phyloP scores from a whole-genome alignment of 2,329 filamentous ascomycete species.

The Arthrobotrys entomopaga region DNA sequence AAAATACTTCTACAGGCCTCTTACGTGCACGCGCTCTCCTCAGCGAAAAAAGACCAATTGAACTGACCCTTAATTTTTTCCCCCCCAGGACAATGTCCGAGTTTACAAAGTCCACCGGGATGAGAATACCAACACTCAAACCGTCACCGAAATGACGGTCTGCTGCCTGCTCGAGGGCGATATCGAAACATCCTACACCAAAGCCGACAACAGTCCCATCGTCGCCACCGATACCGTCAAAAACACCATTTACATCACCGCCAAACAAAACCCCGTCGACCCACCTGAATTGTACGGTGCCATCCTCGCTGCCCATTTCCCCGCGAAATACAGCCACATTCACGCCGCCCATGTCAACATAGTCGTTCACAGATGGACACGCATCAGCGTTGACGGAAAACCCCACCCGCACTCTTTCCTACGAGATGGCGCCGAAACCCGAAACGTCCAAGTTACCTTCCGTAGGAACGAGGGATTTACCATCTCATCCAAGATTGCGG shows the following conservation, averaged over 20 bases:
- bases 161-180: constrained; percentile 91
- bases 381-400: constrained; percentile 85
- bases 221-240: constrained; percentile 98
- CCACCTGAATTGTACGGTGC: constrained; percentile 92
- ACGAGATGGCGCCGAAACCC: constrained; percentile 87
- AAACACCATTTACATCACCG: constrained; percentile 94
- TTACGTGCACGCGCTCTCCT: not conserved
- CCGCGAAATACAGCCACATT: constrained; percentile 89
- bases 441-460: constrained; percentile 79
- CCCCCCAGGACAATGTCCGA: constrained; percentile 88
- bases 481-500: constrained; percentile 80
- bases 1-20: not conserved
- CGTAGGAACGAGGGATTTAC: constrained; percentile 75
- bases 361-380: constrained; percentile 87
- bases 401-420: constrained; percentile 95
- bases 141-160: constrained; percentile 93
- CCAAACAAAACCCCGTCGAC: constrained; percentile 90
- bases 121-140: constrained; percentile 78
- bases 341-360: constrained; percentile 82
- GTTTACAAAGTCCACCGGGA: constrained; percentile 93
- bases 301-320: constrained; percentile 86
- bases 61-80: not conserved
- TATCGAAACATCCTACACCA: constrained; percentile 84
- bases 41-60: not conserved
- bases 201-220: constrained; percentile 91